Conservation (phyloP, 768 basidiomycete genomes). For the Pleurotus pulmonarius region DNA sequence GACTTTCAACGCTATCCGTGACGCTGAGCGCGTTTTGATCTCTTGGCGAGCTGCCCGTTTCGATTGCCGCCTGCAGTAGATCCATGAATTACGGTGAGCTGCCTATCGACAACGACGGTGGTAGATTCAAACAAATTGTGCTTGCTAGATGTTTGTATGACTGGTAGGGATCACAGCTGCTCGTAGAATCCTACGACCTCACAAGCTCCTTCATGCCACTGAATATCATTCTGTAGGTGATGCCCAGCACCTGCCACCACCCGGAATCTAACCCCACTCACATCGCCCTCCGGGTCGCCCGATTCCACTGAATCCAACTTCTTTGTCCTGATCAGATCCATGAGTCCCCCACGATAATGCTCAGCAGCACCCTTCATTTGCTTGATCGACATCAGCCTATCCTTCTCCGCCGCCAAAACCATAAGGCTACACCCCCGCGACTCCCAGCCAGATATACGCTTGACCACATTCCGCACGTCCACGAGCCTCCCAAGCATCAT, state of each 20-base stretch:
- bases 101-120: no score
- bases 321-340: conserved; percentile 1
- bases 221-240: conserved; percentile 13
- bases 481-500: neutral
- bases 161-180: neutral
- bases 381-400: conserved; percentile 9
- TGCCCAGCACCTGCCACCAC: conserved; percentile 12
- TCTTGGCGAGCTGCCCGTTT: no score
- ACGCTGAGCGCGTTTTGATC: no score
- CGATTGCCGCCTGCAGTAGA: no score
- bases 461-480: neutral
- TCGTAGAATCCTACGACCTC: conserved; percentile 8
- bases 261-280: conserved; percentile 3
- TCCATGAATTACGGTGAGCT: no score
- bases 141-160: no score
- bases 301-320: neutral
- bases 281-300: neutral
- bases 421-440: neutral
- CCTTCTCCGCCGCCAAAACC: conserved; percentile 9
- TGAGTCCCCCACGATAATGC: conserved; percentile 3
- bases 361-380: conserved; percentile 11
- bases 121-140: no score
- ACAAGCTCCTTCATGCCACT: conserved; percentile 9
- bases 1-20: no score
- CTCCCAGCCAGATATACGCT: neutral